Conservation (phyloP, 2,329 filamentous ascomycete species). For the Decorospora gaudefroyi region DNA sequence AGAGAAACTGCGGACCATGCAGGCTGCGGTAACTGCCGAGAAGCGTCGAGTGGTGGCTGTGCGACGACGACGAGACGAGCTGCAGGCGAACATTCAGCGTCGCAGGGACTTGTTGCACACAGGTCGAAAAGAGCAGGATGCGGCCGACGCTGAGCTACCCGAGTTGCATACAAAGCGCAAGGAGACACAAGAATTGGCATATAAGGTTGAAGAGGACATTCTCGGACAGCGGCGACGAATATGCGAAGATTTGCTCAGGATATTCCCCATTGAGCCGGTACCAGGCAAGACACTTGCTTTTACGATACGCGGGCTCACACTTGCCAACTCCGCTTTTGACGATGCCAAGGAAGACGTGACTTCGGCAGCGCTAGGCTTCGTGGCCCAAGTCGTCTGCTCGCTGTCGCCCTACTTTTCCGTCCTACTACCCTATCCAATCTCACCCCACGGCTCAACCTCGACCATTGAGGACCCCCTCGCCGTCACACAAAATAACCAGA, state of each 20-base stretch:
- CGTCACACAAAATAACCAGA: slow-evolving; percentile 45
- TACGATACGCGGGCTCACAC: slow-evolving; percentile 74
- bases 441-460: slow-evolving; percentile 72
- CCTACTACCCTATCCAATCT: slow-evolving; percentile 79
- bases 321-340: slow-evolving; percentile 81
- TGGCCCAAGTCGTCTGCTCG: slow-evolving; percentile 73
- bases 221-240: slow-evolving; percentile 86
- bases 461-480: slow-evolving; percentile 75
- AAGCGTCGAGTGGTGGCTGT: slow-evolving; percentile 67
- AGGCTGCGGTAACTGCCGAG: slow-evolving; percentile 64
- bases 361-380: slow-evolving; percentile 80
- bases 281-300: slow-evolving; percentile 71
- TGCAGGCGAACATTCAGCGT: slow-evolving; percentile 67
- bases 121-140: slow-evolving; percentile 64
- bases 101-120: slow-evolving; percentile 69
- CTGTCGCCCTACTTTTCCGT: slow-evolving; percentile 82
- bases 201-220: slow-evolving; percentile 66
- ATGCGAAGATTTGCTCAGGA: slow-evolving; percentile 75
- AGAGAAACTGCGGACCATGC: slow-evolving; percentile 51
- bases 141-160: slow-evolving; percentile 64
- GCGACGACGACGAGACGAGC: slow-evolving; percentile 66
- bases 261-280: slow-evolving; percentile 79
- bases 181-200: slow-evolving; percentile 60
- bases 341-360: slow-evolving; percentile 72
- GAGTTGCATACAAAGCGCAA: slow-evolving; percentile 54